Percentiles rank a stretch among this genome's conserved stretches.
phyloP scores from a whole-genome alignment of 1,139 yeast genomes.

The Kodamaea alishanica region DNA sequence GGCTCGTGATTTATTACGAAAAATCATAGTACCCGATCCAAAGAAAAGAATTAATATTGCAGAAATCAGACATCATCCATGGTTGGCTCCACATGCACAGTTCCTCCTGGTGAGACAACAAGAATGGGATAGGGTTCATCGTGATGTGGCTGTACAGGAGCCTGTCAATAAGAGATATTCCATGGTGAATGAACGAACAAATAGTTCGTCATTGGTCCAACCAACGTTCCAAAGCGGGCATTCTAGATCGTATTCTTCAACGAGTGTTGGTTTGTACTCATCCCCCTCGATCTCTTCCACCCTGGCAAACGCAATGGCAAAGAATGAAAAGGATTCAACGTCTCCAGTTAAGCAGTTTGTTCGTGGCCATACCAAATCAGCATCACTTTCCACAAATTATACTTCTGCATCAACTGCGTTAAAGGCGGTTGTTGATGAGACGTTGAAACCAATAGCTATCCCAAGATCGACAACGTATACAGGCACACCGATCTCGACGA shows the following conservation, averaged over 20 bases:
- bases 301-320: slow-evolving; percentile 46
- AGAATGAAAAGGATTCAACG: slow-evolving; percentile 9
- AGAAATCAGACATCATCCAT: slow-evolving; percentile 75
- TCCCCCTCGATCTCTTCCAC: slow-evolving; percentile 55
- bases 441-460: slow-evolving; percentile 25
- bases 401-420: slow-evolving; percentile 61
- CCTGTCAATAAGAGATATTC: slow-evolving; percentile 37
- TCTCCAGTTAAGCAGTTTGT: slow-evolving; percentile 21
- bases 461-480: slow-evolving; percentile 45
- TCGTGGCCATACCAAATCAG: slow-evolving; percentile 36
- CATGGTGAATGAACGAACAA: slow-evolving; percentile 45
- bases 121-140: slow-evolving; percentile 77
- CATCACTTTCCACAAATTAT: slow-evolving; percentile 30
- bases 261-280: slow-evolving; percentile 41
- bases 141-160: slow-evolving; percentile 21
- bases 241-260: slow-evolving; percentile 44
- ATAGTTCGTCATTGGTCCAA: slow-evolving; percentile 31
- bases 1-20: slow-evolving; percentile 85
- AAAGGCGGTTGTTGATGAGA: slow-evolving; percentile 63
- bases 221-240: slow-evolving; percentile 19
- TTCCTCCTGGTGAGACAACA: slow-evolving; percentile 79
- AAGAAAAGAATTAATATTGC: slow-evolving; percentile 63
- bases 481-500: slow-evolving; percentile 39
- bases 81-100: slow-evolving; percentile 80
- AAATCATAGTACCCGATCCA: slow-evolving; percentile 86